Base-by-base conservation (phyloP, 2,329 filamentous ascomycete genomes). In the Cladobotryum protrusum region DNA sequence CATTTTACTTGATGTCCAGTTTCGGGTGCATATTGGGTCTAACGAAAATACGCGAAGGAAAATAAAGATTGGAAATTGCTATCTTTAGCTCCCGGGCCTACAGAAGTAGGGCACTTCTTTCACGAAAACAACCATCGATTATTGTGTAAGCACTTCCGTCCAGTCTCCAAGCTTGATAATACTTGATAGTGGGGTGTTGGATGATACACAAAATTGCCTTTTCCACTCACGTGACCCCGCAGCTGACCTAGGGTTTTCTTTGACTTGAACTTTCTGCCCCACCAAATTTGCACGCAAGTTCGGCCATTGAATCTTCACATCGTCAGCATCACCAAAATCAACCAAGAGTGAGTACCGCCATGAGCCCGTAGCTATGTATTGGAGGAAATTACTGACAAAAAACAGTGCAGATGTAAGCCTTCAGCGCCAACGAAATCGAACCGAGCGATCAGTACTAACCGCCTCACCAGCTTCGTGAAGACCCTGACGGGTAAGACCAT, bases 401-500 rank as follows among this genome's bases (percentile, higher is more conserved):
- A 47, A 66, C 62, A 92, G 88, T 93, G 88, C 88, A 93, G 85
- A 93, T 93, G 87, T 92, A 83, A 86, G 86, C 65, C 57, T 56
- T 57, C 61, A 44, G 57, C 59, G 41, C 51, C 52, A 49, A 53
- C 58, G 54, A 59, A 53, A 40, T 49, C 57, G 53, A 63, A 55
- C 48, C 54, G 55, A 52, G 52, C 53, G 41, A 49, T 48, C 39
- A 43, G 50, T 64, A 66, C 61, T 65, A 56, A 68, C 62, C 49
- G 43, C 54, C 50, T 62, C 51, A 41, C 42, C 77, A 95, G 89
- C 86, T 97, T 97, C 87, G 92, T 97, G 80, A 97, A 96, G 87
- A 96, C 92, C 83, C 89, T 96, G 72, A 96, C 92, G 83, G 92
- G 93, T 79, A 97, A 97, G 89, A 97, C 92, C 76, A 96, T 97